Evolutionary conservation across 208 protist species (phyloP).

Genomic region (Acanthamoeba polyphaga): DNA sequence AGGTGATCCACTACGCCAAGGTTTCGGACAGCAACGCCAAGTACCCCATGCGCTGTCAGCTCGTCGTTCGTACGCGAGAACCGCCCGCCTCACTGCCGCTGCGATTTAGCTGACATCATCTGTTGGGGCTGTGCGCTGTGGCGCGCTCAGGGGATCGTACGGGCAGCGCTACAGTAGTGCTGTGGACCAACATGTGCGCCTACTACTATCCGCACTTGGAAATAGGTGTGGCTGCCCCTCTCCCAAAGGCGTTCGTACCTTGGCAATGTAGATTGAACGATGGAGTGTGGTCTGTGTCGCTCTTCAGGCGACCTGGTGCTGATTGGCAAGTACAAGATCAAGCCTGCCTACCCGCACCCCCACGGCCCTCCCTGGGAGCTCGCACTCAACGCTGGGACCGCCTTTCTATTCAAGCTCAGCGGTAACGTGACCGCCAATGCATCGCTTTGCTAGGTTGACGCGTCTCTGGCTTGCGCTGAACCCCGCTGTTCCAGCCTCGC

Average conservation of each 20-base stretch:
- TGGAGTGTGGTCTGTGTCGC: too few species aligned
- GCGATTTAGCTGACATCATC: not conserved
- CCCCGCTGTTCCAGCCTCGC: not conserved
- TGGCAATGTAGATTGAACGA: too few species aligned
- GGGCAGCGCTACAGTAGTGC: not conserved
- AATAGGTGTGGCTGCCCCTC: not conserved
- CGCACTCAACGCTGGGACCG: slow-evolving; percentile 4
- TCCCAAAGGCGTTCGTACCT: too few species aligned
- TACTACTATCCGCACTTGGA: slow-evolving; percentile 59
- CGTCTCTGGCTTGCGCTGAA: not conserved
- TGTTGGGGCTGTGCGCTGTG: not conserved
- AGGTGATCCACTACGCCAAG: slow-evolving; percentile 68
- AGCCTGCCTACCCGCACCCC: slow-evolving; percentile 22
- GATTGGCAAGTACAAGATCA: slow-evolving; percentile 44
- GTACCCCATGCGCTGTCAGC: slow-evolving; percentile 41
- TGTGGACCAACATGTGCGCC: slow-evolving; percentile 66
- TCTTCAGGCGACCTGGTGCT: slow-evolving; percentile 38
- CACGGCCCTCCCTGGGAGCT: slow-evolving; percentile 57
- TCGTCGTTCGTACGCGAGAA: slow-evolving; percentile 37
- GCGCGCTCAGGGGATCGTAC: slow-evolving; percentile 15
- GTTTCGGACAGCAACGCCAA: not conserved
- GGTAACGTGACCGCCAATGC: not conserved
- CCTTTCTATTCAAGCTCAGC: slow-evolving; percentile 24
- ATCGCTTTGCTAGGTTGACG: too few species aligned
- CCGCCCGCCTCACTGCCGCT: not conserved